Evolutionary conservation across 106 monocot genomes (phyloP).

Genomic region (Hemerocallis citrina): DNA sequence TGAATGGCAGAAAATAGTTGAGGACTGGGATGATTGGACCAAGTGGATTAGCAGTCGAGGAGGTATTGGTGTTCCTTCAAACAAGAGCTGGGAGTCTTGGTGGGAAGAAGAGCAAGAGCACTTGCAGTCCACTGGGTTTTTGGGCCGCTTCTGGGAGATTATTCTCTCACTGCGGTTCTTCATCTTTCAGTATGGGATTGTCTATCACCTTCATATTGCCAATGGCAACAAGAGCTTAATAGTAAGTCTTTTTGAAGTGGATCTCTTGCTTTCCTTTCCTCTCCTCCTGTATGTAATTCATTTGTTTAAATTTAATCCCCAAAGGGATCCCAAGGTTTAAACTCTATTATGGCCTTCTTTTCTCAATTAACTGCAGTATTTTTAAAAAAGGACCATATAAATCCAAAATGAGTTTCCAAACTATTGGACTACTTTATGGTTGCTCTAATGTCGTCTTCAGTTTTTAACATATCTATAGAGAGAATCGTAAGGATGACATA

Average conservation of each 20-base stretch:
- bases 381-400: too few species aligned
- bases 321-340: background rate
- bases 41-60: conserved; percentile 91
- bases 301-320: background rate
- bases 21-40: conserved; percentile 95
- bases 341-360: too few species aligned
- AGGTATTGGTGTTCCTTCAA: conserved; percentile 87
- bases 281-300: background rate
- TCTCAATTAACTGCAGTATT: too few species aligned
- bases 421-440: too few species aligned
- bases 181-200: conserved; percentile 91
- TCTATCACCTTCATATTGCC: conserved; percentile 80
- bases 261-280: background rate
- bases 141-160: conserved; percentile 87
- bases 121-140: conserved; percentile 57
- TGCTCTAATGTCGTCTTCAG: too few species aligned
- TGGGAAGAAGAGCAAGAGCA: conserved; percentile 99
- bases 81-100: conserved; percentile 99
- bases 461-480: too few species aligned
- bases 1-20: conserved; percentile 98
- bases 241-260: conserved; percentile 28
- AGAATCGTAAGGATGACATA: too few species aligned
- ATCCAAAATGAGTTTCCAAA: too few species aligned
- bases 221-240: conserved; percentile 68
- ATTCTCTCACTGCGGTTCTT: conserved; percentile 80